phyloP scores from a whole-genome alignment of 1,139 yeast genomes.

The Saccharomycopsis hybrid region DNA sequence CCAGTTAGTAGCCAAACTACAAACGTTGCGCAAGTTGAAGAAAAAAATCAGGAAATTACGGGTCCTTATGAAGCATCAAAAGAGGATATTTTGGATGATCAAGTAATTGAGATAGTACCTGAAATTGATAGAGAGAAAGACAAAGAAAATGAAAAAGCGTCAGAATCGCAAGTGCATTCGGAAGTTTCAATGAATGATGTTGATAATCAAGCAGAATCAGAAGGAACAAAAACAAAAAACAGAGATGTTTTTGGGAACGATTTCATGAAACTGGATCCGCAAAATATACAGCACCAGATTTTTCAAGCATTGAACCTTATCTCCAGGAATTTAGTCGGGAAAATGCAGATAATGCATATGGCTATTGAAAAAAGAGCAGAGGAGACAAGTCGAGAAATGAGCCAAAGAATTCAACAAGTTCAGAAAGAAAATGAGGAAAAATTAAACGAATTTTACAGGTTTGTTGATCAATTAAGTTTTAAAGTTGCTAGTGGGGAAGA shows the following conservation, averaged over 20 bases:
- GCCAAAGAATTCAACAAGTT: not conserved
- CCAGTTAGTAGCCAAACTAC: not conserved
- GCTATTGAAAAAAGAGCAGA: conserved; percentile 2
- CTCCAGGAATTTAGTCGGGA: not conserved
- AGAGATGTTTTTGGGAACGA: not conserved
- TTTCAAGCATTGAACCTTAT: conserved; percentile 1
- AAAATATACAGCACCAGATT: not conserved
- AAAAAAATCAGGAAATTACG: not conserved
- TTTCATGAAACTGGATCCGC: not conserved
- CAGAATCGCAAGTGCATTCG: no score
- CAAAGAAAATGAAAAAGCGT: no score
- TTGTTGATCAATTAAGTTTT: not conserved
- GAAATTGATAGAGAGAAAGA: no score
- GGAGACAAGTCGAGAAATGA: not conserved
- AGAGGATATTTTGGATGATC: no score
- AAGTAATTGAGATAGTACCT: no score
- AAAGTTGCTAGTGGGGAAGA: conserved; percentile 1
- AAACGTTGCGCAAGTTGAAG: not conserved
- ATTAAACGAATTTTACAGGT: not conserved
- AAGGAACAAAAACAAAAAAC: not conserved
- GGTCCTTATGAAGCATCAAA: not conserved
- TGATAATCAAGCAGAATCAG: no score
- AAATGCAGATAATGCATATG: not conserved
- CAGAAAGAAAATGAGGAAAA: not conserved
- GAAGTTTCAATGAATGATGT: no score